phyloP scores from a whole-genome alignment of 768 basidiomycete species.

The Dioszegia hungarica region DNA sequence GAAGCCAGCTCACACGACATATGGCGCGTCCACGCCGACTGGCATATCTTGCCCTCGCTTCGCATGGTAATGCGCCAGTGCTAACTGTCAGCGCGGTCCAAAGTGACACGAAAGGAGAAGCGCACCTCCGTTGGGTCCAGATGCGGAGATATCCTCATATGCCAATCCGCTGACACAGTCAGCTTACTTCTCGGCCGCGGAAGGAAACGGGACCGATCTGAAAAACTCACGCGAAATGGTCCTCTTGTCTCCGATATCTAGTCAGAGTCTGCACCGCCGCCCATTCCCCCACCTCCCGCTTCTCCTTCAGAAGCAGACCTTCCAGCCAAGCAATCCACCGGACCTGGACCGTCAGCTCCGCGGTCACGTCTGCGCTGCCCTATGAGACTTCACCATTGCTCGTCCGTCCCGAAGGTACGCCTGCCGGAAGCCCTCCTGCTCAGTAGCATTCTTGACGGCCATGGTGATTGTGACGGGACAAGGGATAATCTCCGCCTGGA shows the following conservation, averaged over 20 bases:
- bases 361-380: background rate
- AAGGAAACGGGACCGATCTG: background rate
- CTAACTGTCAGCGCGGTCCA: constrained; percentile 47
- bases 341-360: constrained; percentile 21
- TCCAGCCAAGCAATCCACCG: constrained; percentile 88
- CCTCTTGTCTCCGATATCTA: constrained; percentile 34
- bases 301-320: constrained; percentile 66
- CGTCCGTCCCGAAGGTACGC: constrained; percentile 89
- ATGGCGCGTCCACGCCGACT: constrained; percentile 74
- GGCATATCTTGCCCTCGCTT: constrained; percentile 62
- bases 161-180: constrained; percentile 29
- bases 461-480: constrained; percentile 72
- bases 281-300: constrained; percentile 76
- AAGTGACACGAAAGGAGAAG: background rate
- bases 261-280: constrained; percentile 75
- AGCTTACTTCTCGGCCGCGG: constrained; percentile 48
- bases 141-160: constrained; percentile 64
- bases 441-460: constrained; percentile 80
- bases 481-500: constrained; percentile 53
- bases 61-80: constrained; percentile 88
- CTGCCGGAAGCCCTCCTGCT: constrained; percentile 72
- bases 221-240: constrained; percentile 38
- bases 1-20: constrained; percentile 66
- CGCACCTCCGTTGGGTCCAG: constrained; percentile 76
- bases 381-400: constrained; percentile 51